phyloP scores from a whole-genome alignment of 345 rosid genomes.

The Euphorbia pulcherrima region DNA sequence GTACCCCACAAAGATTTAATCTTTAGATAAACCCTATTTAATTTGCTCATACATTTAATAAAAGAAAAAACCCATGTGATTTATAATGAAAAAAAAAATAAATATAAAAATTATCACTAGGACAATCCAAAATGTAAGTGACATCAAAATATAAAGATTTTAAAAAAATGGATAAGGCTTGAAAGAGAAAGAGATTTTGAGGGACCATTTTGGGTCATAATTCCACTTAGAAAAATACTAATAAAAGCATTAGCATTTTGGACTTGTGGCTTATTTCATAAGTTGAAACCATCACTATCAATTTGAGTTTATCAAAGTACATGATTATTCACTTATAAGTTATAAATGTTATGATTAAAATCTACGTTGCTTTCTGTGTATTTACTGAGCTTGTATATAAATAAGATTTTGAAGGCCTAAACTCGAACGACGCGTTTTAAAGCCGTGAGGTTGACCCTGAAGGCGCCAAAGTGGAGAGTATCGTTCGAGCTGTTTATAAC shows the following conservation, averaged over 20 bases:
- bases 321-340: too few species aligned
- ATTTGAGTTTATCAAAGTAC: too few species aligned
- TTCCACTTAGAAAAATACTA: slow-evolving; percentile 11
- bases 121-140: neutral
- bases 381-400: too few species aligned
- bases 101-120: slow-evolving; percentile 3
- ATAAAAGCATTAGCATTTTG: slow-evolving; percentile 10
- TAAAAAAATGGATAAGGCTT: slow-evolving; percentile 19
- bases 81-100: neutral
- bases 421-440: too few species aligned
- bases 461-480: too few species aligned
- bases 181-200: neutral
- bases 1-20: slow-evolving; percentile 17
- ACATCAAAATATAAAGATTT: neutral
- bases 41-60: neutral
- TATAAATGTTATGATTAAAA: too few species aligned
- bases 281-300: slow-evolving; percentile 2
- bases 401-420: too few species aligned
- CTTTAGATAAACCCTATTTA: neutral
- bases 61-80: slow-evolving; percentile 11
- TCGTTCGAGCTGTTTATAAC: too few species aligned
- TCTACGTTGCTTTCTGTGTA: too few species aligned
- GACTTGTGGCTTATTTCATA: neutral
- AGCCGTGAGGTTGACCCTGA: too few species aligned
- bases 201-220: slow-evolving; percentile 18